These are phyloP conservation scores for Solanum hybrid DNA, from an alignment of 305 asterid species.

Conservation along the genomic window DNA sequence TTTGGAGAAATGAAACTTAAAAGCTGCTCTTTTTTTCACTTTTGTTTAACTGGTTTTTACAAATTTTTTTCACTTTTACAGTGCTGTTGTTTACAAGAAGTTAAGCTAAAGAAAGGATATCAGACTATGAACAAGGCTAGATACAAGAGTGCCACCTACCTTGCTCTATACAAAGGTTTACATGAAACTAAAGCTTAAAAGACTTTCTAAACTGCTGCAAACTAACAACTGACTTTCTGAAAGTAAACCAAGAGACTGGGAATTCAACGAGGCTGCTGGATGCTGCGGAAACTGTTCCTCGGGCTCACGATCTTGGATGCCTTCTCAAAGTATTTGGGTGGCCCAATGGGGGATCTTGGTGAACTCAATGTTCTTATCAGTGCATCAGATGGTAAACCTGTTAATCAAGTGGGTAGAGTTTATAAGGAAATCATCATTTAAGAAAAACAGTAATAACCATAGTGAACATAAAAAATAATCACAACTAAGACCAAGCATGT, in stretches of 20 bases:
- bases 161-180: slow-evolving; percentile 10
- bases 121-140: slow-evolving; percentile 10
- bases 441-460: neutral
- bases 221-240: neutral
- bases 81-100: neutral
- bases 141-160: slow-evolving; percentile 10
- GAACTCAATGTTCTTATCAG: slow-evolving; percentile 27
- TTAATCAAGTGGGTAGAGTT: neutral
- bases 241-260: neutral
- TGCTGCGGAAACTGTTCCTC: slow-evolving; percentile 63
- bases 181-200: neutral
- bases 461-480: neutral
- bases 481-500: neutral
- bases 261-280: slow-evolving; percentile 84
- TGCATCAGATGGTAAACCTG: slow-evolving; percentile 33
- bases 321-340: slow-evolving; percentile 46
- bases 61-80: neutral
- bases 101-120: neutral
- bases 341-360: slow-evolving; percentile 26
- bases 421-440: neutral
- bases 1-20: neutral
- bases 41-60: neutral
- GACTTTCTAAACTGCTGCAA: slow-evolving; percentile 5
- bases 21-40: neutral
- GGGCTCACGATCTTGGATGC: slow-evolving; percentile 52